Base-by-base conservation (phyloP, 306 rosid species). In the Malus asiatica region DNA sequence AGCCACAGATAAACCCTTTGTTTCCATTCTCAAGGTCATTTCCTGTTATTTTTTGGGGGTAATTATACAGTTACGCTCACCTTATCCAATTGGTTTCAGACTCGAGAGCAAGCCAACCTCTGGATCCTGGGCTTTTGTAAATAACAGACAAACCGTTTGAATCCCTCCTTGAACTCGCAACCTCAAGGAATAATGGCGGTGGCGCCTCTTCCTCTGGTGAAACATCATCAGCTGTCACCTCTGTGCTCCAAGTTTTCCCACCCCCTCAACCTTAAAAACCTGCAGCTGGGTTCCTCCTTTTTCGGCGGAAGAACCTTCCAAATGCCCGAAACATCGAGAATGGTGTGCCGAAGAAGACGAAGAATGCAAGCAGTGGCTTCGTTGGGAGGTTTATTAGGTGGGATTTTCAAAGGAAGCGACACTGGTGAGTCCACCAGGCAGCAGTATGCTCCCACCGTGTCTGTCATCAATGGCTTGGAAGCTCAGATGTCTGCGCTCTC, bases 401-500 rank as follows among this genome's bases (percentile, higher is more conserved):
- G 97, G 14, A 86, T 95, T 55, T 95, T 95, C 77, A 89, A 87
- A 76, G 96, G 97, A 11, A 67, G 83, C 1, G 99, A 92, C 79
- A 90, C 93, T 7, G 99, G 99, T 4, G 97, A 95, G 80, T 80
- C 91, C 65, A 88, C 99, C 20, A 82, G 97, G 82, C 86, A 90
- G 82, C 93, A 84, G 66, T 90, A 95, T 62, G 86, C 92, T 77
- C 82, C 92, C 29, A 89, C 87, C 59, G 93, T 89, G 42, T 79
- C 77, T 82, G n/a, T 65, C 8, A 87, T 88, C 70, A 92, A 92
- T 57, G 84, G 85, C 45, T 68, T 95, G 66, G 97, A 92, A 78
- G 73, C 92, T 66, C 74, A 90, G 83, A 76, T 92, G 73, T 89
- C 91, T 0, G 76, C 90, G 27, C 82, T 95, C 58, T 95, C 99